These are phyloP conservation scores for Phytophthora meadii DNA, from an alignment of 352 stramenopile species.

Conservation along the genomic window DNA sequence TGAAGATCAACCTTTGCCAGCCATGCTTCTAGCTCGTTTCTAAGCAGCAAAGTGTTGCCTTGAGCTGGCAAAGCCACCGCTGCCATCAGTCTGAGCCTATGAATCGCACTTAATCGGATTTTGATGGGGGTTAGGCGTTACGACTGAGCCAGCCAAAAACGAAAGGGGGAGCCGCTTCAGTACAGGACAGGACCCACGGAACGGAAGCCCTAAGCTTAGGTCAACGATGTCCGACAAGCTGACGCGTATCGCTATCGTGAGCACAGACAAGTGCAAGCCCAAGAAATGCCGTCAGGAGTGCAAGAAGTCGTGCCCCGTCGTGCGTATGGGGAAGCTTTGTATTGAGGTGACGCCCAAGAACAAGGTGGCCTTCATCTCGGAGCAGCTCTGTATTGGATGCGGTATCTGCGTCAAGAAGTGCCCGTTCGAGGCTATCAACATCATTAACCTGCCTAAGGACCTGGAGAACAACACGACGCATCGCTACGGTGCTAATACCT, in stretches of 20 bases:
- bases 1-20: too few species aligned
- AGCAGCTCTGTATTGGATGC: conserved; percentile 99
- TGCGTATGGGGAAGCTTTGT: conserved; percentile 99
- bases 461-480: conserved; percentile 99
- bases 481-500: conserved; percentile 99
- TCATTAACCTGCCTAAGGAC: conserved; percentile 99
- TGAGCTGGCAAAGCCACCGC: conserved; percentile 1
- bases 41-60: conserved; percentile 8
- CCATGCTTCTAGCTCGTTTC: conserved; percentile 13
- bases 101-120: conserved; percentile 25
- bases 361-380: conserved; percentile 99
- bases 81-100: conserved; percentile 26
- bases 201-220: conserved; percentile 15
- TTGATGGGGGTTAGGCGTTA: conserved; percentile 15
- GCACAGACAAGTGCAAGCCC: conserved; percentile 98
- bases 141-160: conserved; percentile 36
- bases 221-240: conserved; percentile 88
- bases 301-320: conserved; percentile 99
- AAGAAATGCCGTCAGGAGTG: conserved; percentile 99
- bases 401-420: conserved; percentile 99
- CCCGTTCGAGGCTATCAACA: conserved; percentile 99
- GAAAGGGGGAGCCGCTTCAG: conserved; percentile 24
- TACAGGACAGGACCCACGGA: conserved; percentile 36
- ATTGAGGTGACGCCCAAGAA: conserved; percentile 97
- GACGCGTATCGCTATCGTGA: conserved; percentile 99